A percentile compares a stretch with the other conserved stretches of the same genome.
These are phyloP conservation scores for Nicotiana undulata DNA, from an alignment of 257 asterid genomes.

Conservation along the genomic window DNA sequence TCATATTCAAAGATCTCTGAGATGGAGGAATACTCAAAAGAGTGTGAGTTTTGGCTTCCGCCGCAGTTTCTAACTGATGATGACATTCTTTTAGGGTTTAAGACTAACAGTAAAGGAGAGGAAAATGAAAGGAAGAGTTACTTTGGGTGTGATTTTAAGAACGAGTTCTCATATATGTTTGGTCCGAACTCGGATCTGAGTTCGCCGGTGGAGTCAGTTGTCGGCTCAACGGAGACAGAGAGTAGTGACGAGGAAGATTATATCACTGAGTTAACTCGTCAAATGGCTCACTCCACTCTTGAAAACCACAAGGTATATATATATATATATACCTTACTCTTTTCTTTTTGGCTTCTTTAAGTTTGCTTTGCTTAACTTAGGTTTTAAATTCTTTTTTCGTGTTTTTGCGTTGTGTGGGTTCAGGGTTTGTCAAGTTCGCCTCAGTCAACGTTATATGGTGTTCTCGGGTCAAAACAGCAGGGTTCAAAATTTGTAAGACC, in stretches of 20 bases:
- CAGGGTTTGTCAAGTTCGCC: constrained; percentile 57
- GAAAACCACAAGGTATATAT: constrained; percentile 34
- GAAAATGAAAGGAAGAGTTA: background rate
- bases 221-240: constrained; percentile 52
- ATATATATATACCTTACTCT: constrained; percentile 2
- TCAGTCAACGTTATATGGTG: constrained; percentile 51
- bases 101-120: background rate
- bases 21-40: constrained; percentile 26
- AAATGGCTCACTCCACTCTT: constrained; percentile 33
- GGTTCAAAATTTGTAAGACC: constrained; percentile 39
- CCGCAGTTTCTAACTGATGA: constrained; percentile 33
- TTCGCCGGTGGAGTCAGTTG: constrained; percentile 57
- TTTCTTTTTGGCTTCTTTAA: background rate
- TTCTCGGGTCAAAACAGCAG: constrained; percentile 27
- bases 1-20: background rate
- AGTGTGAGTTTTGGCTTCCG: constrained; percentile 32
- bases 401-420: constrained; percentile 13
- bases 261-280: constrained; percentile 37
- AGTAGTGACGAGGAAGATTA: constrained; percentile 73
- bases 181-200: constrained; percentile 45
- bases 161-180: background rate
- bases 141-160: constrained; percentile 15
- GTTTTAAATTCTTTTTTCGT: background rate
- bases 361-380: background rate
- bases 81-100: constrained; percentile 2